Percentiles rank a stretch among this genome's conserved stretches.
These are phyloP conservation scores for Penicillium subrubescens DNA, from an alignment of 495 filamentous ascomycete genomes.

Conservation along the genomic window DNA sequence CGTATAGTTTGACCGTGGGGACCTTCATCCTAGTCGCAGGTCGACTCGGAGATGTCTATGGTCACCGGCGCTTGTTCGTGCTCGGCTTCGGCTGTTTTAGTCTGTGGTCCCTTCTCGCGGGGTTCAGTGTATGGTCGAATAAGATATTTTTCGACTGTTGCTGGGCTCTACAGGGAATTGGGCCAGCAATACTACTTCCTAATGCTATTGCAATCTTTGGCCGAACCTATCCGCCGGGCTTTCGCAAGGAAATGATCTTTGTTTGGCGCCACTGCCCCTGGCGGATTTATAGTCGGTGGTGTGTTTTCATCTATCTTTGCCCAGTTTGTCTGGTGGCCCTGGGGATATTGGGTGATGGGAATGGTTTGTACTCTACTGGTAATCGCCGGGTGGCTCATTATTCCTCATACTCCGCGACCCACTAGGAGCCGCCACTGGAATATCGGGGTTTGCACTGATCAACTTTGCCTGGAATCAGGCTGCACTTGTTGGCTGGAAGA, in stretches of 20 bases:
- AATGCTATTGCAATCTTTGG: constrained; percentile 53
- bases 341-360: constrained; percentile 61
- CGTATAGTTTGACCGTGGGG: constrained; percentile 57
- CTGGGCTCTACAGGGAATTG: constrained; percentile 58
- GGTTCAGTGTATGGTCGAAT: constrained; percentile 42
- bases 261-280: constrained; percentile 63
- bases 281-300: constrained; percentile 53
- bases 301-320: constrained; percentile 54
- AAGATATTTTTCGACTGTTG: constrained; percentile 53
- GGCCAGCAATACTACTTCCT: constrained; percentile 53
- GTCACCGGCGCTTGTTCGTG: constrained; percentile 54
- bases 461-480: constrained; percentile 67
- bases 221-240: constrained; percentile 43
- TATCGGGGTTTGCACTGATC: constrained; percentile 58
- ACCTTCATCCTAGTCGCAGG: constrained; percentile 61
- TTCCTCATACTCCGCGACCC: constrained; percentile 47
- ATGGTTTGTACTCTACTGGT: constrained; percentile 47
- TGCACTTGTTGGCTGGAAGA: constrained; percentile 58
- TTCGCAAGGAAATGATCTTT: constrained; percentile 63
- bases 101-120: constrained; percentile 51
- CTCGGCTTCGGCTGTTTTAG: constrained; percentile 54
- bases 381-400: constrained; percentile 42
- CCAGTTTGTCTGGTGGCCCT: constrained; percentile 60
- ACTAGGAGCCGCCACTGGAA: constrained; percentile 50
- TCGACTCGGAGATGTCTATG: constrained; percentile 54